Conservation (phyloP, 345 rosid genomes). For the Abelmoschus esculentus region DNA sequence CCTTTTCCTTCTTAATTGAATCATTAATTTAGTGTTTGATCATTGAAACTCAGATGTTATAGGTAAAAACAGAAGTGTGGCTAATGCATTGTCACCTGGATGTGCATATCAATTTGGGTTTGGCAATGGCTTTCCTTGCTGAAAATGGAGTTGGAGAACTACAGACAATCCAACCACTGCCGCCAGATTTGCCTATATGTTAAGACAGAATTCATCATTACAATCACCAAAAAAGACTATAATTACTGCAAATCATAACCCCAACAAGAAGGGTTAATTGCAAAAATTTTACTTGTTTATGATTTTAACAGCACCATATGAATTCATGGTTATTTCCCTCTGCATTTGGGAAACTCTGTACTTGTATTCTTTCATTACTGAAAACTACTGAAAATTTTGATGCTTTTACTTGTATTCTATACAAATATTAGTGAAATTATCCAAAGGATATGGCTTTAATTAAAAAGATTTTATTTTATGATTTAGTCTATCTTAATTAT, state of each 20-base stretch:
- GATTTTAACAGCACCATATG: neutral
- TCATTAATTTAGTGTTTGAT: neutral
- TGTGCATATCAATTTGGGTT: conserved; percentile 79
- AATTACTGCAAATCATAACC: conserved; percentile 11
- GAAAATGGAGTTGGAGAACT: conserved; percentile 63
- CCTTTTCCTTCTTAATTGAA: neutral
- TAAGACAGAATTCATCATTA: conserved; percentile 13
- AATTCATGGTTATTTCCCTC: conserved; percentile 23
- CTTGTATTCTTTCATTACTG: too few species aligned
- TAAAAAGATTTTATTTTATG: too few species aligned
- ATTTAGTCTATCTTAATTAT: too few species aligned
- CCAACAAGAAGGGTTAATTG: conserved; percentile 9
- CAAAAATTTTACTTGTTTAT: neutral
- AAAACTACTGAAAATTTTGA: too few species aligned
- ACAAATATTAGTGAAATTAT: too few species aligned
- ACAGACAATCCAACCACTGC: conserved; percentile 51
- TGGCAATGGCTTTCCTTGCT: conserved; percentile 82
- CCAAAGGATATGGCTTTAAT: too few species aligned
- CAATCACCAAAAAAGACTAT: neutral
- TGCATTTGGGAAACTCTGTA: conserved; percentile 27
- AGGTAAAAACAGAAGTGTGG: conserved; percentile 55
- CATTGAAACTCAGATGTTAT: neutral
- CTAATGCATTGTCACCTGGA: conserved; percentile 91
- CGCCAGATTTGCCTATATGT: conserved; percentile 64
- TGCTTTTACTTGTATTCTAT: neutral